Percentiles rank a stretch among this genome's conserved stretches.
These are phyloP conservation scores for Suhomyces tanzawaensis DNA, from an alignment of 805 yeast species.

Conservation along the genomic window DNA sequence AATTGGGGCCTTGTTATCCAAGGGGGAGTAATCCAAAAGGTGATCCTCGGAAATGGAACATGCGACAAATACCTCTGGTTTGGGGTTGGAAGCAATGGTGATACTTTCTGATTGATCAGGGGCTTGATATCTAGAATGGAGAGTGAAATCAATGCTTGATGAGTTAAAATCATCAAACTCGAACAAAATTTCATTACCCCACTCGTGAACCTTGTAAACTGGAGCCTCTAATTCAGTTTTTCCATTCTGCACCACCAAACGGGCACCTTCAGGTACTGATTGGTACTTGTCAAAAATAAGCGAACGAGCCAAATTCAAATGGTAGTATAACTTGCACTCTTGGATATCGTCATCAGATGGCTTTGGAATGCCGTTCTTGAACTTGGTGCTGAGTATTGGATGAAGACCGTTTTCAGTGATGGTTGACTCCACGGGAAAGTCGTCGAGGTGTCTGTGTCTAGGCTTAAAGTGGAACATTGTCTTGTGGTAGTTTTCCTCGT, in stretches of 20 bases:
- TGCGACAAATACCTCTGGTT: conserved; percentile 34
- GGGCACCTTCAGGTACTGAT: conserved; percentile 21
- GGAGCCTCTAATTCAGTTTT: conserved; percentile 39
- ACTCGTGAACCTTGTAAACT: conserved; percentile 31
- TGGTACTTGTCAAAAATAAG: conserved; percentile 41
- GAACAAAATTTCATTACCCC: conserved; percentile 42
- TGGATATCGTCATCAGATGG: conserved; percentile 24
- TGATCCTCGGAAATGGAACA: conserved; percentile 33
- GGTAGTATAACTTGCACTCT: conserved; percentile 32
- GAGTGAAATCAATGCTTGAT: conserved; percentile 21
- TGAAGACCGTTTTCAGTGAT: conserved; percentile 33
- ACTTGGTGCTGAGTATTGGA: conserved; percentile 26
- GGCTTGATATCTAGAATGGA: conserved; percentile 42
- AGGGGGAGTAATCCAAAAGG: conserved; percentile 35
- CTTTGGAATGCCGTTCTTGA: conserved; percentile 7
- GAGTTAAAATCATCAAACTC: conserved; percentile 18
- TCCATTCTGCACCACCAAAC: conserved; percentile 29
- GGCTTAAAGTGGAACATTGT: conserved; percentile 45
- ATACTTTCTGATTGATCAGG: conserved; percentile 18
- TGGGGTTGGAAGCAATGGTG: conserved; percentile 14
- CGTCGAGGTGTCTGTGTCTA: conserved; percentile 24
- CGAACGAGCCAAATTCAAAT: conserved; percentile 28
- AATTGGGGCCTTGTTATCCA: conserved; percentile 24
- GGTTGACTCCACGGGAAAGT: background rate
- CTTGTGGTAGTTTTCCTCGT: conserved; percentile 23